Base-by-base conservation (phyloP, 192 early-diverging fungal species). In the Kickxella alabastrina region DNA sequence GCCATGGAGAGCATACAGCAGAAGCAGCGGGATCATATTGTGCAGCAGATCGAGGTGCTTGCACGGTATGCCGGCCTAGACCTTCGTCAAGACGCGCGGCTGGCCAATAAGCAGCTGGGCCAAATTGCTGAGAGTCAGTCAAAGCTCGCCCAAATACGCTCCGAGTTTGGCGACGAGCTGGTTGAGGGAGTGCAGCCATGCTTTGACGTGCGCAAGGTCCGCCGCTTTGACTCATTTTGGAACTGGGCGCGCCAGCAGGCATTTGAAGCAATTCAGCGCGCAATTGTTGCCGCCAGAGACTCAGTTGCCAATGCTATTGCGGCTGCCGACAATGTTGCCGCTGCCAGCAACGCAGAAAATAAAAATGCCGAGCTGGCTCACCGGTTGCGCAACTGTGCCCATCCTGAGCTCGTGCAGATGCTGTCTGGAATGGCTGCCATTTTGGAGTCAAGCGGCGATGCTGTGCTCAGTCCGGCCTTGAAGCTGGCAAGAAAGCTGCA, bases 221-320 rank as follows among this genome's bases (percentile, higher is more conserved):
- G 95, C 36, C 79, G 54, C 23, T 97, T 89, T 64, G 92, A 97
- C 58, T 97, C 95, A 43, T 85, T 85, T 82, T 97, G 94, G 94
- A 94, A 95, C 80, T 97, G 94, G 92, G 80, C 91, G 42, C 68
- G 49, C 41, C 74, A 68, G 47, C 65, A 43, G 25, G 63, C 43
- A 42, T 81, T 49, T 59, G 59, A 39, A 26, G 29, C 40, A 49
- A 90, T 89, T 59, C 93, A 92, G 59, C 89, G 89, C 63, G 84
- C 90, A 37, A 81, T 94, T 48, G 86, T 84, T 62, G 86, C 82
- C 48, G 76, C 84, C 36, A 81, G 87, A n/a, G n/a, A n/a, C 24
- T 84, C 91, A n/a, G n/a, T n/a, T 57, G 83, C 89, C 41, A 85
- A 87, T 42, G 71, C 87, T 25, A 87, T 81, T 61, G 84, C 85